A percentile compares a stretch with the other conserved stretches of the same genome.
These are phyloP conservation scores for Cytidiella melzeri DNA, from an alignment of 768 basidiomycete genomes.

Conservation along the genomic window DNA sequence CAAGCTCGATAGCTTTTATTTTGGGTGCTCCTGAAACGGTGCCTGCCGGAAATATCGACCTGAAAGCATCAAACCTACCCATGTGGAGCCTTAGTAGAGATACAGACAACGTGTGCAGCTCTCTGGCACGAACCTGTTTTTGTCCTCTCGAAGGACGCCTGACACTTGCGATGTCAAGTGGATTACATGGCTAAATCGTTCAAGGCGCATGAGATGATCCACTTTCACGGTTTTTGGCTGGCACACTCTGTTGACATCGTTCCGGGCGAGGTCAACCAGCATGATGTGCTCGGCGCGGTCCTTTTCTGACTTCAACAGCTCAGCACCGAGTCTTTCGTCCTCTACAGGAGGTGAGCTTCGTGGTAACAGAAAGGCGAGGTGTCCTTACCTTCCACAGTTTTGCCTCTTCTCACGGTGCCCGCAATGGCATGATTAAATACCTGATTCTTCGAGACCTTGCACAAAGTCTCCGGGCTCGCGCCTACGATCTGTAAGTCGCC, in stretches of 20 bases:
- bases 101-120: not conserved
- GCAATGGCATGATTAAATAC: constrained; percentile 99
- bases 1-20: constrained; percentile 94
- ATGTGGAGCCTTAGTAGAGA: not conserved
- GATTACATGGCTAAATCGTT: constrained; percentile 97
- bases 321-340: constrained; percentile 73
- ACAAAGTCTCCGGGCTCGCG: constrained; percentile 95
- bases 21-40: constrained; percentile 99
- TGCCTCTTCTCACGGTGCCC: constrained; percentile 86
- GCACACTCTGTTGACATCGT: constrained; percentile 98
- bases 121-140: constrained; percentile 57
- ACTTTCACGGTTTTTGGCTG: constrained; percentile 93
- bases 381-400: constrained; percentile 71
- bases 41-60: constrained; percentile 97
- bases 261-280: constrained; percentile 96
- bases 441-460: constrained; percentile 87
- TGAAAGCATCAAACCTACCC: constrained; percentile 91
- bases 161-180: constrained; percentile 96
- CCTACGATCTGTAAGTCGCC: constrained; percentile 94
- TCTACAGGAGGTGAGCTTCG: constrained; percentile 43
- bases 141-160: constrained; percentile 72
- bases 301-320: constrained; percentile 80
- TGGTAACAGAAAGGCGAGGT: not conserved
- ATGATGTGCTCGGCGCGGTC: constrained; percentile 98
- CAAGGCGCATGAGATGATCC: constrained; percentile 87